These are phyloP conservation scores for Plasmodium knowlesi DNA, from an alignment of 169 alveolate species.

Conservation along the genomic window DNA sequence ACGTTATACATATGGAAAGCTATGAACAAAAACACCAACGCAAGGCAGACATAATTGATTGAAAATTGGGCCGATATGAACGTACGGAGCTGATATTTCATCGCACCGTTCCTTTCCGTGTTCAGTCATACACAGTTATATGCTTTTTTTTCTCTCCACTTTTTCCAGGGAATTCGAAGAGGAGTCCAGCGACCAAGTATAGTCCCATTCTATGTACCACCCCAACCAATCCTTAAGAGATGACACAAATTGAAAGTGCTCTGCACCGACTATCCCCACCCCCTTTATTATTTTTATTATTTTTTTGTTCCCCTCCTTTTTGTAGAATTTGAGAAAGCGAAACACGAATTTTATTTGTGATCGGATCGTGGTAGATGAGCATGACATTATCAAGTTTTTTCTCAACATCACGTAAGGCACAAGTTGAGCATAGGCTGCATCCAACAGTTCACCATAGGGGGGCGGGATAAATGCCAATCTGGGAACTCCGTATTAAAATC, in stretches of 20 bases:
- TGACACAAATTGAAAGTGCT: not conserved
- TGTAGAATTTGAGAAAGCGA: constrained; percentile 56
- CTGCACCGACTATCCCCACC: not conserved
- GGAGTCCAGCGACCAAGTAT: constrained; percentile 35
- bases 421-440: not conserved
- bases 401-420: constrained; percentile 41
- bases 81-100: not conserved
- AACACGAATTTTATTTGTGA: constrained; percentile 44
- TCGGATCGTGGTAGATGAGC: constrained; percentile 57
- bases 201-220: not conserved
- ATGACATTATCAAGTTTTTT: constrained; percentile 61
- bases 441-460: not conserved
- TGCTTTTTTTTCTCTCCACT: not conserved
- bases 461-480: not conserved
- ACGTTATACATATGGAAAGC: not conserved
- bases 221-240: not conserved
- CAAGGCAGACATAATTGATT: too few relatives aligned
- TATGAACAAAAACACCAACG: too few relatives aligned
- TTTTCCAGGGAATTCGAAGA: constrained; percentile 11
- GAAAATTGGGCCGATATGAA: too few relatives aligned
- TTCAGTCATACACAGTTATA: not conserved
- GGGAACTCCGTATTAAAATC: not conserved
- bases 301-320: not conserved
- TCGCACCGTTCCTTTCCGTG: not conserved
- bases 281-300: too few relatives aligned